phyloP scores from a whole-genome alignment of 2,329 filamentous ascomycete species.

The Fusarium verrucosum region DNA sequence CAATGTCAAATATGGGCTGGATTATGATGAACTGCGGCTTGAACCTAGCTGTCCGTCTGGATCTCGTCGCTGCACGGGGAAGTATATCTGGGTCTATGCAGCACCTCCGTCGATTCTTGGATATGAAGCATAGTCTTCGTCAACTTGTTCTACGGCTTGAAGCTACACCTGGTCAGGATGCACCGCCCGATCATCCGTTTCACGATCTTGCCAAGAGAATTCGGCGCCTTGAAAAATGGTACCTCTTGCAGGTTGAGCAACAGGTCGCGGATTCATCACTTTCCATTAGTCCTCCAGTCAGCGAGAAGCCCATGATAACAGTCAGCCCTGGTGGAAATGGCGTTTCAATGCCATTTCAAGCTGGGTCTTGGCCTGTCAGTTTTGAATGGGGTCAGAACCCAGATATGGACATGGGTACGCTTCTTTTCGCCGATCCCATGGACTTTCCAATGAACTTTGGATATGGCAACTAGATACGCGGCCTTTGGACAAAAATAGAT shows the following conservation, averaged over 20 bases:
- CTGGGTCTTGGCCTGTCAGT: not conserved
- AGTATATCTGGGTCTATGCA: constrained; percentile 32
- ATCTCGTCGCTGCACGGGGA: constrained; percentile 40
- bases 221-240: constrained; percentile 32
- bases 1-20: constrained; percentile 47
- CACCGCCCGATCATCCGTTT: constrained; percentile 33
- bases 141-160: constrained; percentile 44
- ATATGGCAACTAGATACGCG: not conserved
- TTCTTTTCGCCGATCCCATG: constrained; percentile 33
- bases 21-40: constrained; percentile 46
- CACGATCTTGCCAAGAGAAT: constrained; percentile 31
- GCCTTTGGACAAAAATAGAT: not conserved
- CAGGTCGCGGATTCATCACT: not conserved
- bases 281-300: not conserved
- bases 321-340: not conserved
- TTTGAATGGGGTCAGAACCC: constrained; percentile 7
- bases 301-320: not conserved
- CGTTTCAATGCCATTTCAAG: not conserved
- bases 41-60: constrained; percentile 43
- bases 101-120: constrained; percentile 41
- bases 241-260: constrained; percentile 3
- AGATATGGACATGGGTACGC: constrained; percentile 19
- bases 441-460: constrained; percentile 12
- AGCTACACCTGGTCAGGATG: constrained; percentile 12
- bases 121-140: constrained; percentile 42